Evolutionary conservation across 2,329 filamentous ascomycete genomes (phyloP), one percentile per base, ranked within the genome.

Genomic region (Pezicula neosporulosa): DNA sequence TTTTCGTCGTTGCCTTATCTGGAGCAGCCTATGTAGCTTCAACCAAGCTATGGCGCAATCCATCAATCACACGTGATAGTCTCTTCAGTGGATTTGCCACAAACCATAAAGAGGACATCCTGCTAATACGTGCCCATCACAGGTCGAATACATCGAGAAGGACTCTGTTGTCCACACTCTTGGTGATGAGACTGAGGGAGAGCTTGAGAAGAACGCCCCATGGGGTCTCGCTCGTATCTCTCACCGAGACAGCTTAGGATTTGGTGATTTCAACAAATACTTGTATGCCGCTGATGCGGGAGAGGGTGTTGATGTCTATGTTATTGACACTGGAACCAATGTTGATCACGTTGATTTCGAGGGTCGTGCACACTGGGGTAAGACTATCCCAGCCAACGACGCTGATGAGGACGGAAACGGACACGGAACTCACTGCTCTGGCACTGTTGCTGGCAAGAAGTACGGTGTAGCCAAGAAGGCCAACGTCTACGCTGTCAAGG

Each of bases 381-480:
- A 96, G 84, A 99, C 94, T 61, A 92, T 99, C 64, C 95, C 95
- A 56, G 61, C 72, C 44, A 86, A 85, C 56, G 92, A 99, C 68
- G 86, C 81, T 47, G 94, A 99, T 68, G 80, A 83, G 63, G 94
- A 99, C 75, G 94, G 94, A 72, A 99, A 99, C 66, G 94, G 94
- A 56, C 94, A 99, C 79, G 94, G 94, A 66, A 99, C 94, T 66
- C 94, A 99, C 82, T 99, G 94, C 85, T 97, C 94, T 59, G 94
- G 94, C 64, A 99, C 95, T 57, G 87, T 99, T 66, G 94, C 89
- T 60, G 94, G 95, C 70, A 95, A 94, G 85, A 97, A 96, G 80
- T 99, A 96, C 70, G 94, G 94, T 83, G 94, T 99, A 59, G 93
- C 94, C 71, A 99, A 99, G 87, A 97, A 97, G 84, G 94, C 95